Base-by-base conservation (phyloP, 2,329 filamentous ascomycete genomes). In the Aureobasidium uvarum region DNA sequence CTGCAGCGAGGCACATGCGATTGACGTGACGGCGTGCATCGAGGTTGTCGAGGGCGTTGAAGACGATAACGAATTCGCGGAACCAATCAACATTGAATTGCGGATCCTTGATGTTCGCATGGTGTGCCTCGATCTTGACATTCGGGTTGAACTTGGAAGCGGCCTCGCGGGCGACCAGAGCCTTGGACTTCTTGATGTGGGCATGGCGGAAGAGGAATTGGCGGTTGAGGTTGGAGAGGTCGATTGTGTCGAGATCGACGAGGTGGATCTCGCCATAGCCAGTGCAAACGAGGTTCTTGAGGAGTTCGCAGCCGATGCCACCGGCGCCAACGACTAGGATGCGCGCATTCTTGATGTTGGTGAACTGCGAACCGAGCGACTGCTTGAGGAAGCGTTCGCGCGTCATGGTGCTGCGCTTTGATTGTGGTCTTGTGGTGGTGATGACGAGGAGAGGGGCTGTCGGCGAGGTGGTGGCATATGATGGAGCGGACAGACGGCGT, bases 101-200 rank as follows among this genome's bases (percentile, higher is more conserved):
- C 7, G 83, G 73, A 69, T 98, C 93, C 77, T 96, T 98, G 79
- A 99, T 97, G 74, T 98, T 96, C 68, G 90, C 91, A 79, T 96
- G 92, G 72, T 97, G 87, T 36, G 95, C 92, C 71, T 92, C 85
- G 70, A 99, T 89, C 75, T 89, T 91, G 71, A 92, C 89, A 68
- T 87, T 86, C 1, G 93, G 93, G 72, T 97, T 97, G 82, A 99
- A 99, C 68, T 85, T 89, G 72, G 89, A 86, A 58, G 94, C 95
- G 25, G 90, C 92, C 70, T 97, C 93, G 76, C 94, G 96, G 55
- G 94, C 95, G 69, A 97, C 90, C 79, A 96, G 79, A 60, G 95
- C 93, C 76, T 99, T 99, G 1, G 94, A 87, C 77, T 96, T 96
- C 78, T 97, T 98, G 78, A 99, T 98, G 74, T 99, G 95, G 76